Conservation (phyloP, 768 basidiomycete genomes). For the Pulveroboletus sp. region DNA sequence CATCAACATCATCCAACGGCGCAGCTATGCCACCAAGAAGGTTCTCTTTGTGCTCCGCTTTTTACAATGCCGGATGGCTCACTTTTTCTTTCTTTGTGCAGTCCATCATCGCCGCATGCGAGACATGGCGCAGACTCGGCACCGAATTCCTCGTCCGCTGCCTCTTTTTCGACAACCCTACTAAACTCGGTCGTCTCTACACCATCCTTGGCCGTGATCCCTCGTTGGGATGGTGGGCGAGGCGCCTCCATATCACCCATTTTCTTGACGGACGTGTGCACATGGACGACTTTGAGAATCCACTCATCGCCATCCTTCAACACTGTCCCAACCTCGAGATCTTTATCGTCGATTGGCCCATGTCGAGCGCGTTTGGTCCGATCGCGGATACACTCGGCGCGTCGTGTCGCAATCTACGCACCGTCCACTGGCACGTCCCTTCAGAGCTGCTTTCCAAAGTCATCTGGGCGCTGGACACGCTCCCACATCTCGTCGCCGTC, state of each 20-base stretch:
- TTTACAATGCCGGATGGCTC: background rate
- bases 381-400: slow-evolving; percentile 63
- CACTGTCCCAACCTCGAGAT: slow-evolving; percentile 74
- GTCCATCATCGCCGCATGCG: slow-evolving; percentile 70
- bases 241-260: slow-evolving; percentile 65
- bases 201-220: slow-evolving; percentile 48
- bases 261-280: slow-evolving; percentile 43
- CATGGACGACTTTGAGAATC: slow-evolving; percentile 48
- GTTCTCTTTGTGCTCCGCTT: slow-evolving; percentile 29
- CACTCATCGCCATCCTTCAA: slow-evolving; percentile 55
- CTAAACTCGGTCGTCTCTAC: slow-evolving; percentile 51
- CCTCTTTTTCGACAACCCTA: slow-evolving; percentile 63
- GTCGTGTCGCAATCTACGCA: slow-evolving; percentile 51
- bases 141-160: slow-evolving; percentile 67
- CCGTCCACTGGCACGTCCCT: slow-evolving; percentile 60
- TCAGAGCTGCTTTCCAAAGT: slow-evolving; percentile 56
- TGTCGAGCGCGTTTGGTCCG: slow-evolving; percentile 56
- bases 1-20: slow-evolving; percentile 53
- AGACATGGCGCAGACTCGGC: slow-evolving; percentile 58
- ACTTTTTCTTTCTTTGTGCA: slow-evolving; percentile 23
- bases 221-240: slow-evolving; percentile 68
- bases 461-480: slow-evolving; percentile 67
- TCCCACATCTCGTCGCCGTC: slow-evolving; percentile 54
- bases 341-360: slow-evolving; percentile 66
- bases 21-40: slow-evolving; percentile 67